Evolutionary conservation across 169 alveolate genomes (phyloP).

Genomic region (Cyclospora cayetanensis): DNA sequence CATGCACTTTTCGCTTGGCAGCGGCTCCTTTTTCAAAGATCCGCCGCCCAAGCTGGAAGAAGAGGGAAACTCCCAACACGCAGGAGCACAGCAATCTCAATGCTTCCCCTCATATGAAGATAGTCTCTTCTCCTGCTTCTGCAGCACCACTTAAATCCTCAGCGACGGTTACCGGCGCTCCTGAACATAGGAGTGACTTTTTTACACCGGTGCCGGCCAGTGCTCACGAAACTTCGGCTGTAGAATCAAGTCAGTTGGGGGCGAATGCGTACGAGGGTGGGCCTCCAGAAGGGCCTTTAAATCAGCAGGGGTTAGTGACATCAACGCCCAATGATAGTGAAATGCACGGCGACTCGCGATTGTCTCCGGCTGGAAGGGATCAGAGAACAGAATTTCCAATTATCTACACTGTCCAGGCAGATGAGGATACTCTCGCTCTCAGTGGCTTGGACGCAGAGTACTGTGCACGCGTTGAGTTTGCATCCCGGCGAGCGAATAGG

Average conservation of each 20-base stretch:
- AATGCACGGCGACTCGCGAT: neutral
- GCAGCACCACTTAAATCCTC: too few relatives aligned
- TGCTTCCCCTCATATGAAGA: neutral
- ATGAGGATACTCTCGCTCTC: constrained; percentile 52
- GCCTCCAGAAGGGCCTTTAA: too few relatives aligned
- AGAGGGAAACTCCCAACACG: neutral
- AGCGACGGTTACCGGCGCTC: neutral
- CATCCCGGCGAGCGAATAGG: neutral
- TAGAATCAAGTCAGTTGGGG: neutral
- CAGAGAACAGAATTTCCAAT: neutral
- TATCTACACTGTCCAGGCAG: constrained; percentile 56
- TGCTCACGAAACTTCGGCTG: constrained; percentile 19
- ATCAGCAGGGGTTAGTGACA: neutral
- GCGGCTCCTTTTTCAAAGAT: constrained; percentile 48
- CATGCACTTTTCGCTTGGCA: constrained; percentile 57
- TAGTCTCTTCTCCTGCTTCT: neutral
- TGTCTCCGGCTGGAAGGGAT: neutral
- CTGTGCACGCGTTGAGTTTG: constrained; percentile 55
- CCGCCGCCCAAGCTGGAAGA: neutral
- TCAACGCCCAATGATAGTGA: neutral
- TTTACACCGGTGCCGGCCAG: neutral
- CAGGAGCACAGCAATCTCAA: neutral
- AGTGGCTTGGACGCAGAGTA: constrained; percentile 59
- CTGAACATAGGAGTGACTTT: neutral
- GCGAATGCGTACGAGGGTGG: neutral